Evolutionary conservation across 2,329 filamentous ascomycete species (phyloP).

Genomic region (Apiospora rasikravindrae): DNA sequence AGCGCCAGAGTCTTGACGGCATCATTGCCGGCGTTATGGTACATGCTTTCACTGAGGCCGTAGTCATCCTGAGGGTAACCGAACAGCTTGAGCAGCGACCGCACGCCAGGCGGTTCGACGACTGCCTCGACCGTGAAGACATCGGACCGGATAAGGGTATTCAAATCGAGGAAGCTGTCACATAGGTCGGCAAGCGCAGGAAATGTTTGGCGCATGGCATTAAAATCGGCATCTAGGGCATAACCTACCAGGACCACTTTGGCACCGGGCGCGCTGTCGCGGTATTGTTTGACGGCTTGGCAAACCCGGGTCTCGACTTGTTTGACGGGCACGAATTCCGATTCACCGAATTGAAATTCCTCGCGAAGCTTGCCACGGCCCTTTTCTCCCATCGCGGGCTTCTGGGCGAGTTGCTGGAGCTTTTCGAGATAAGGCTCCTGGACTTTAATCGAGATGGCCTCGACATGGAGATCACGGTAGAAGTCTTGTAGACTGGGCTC

Average conservation of each 20-base stretch:
- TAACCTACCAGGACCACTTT: slow-evolving; percentile 1
- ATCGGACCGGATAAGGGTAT: not conserved
- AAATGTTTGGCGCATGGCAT: slow-evolving; percentile 5
- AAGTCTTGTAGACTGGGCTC: not conserved
- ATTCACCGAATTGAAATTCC: not conserved
- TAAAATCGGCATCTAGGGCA: not conserved
- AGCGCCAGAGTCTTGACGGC: not conserved
- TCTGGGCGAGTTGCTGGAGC: not conserved
- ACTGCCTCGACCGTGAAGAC: not conserved
- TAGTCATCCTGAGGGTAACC: not conserved
- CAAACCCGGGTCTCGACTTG: not conserved
- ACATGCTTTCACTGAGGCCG: slow-evolving; percentile 1
- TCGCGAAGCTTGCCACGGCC: slow-evolving; percentile 8
- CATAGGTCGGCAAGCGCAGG: slow-evolving; percentile 4
- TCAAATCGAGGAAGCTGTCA: slow-evolving; percentile 6
- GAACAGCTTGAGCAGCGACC: slow-evolving; percentile 12
- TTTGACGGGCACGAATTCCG: not conserved
- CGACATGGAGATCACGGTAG: not conserved
- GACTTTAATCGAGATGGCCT: not conserved
- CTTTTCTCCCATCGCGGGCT: not conserved
- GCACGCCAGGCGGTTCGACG: not conserved
- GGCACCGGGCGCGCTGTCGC: not conserved
- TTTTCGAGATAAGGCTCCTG: slow-evolving; percentile 6
- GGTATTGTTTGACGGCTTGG: not conserved
- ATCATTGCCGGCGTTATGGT: slow-evolving; percentile 6